Percentiles rank a stretch among this genome's conserved stretches.
Conservation (phyloP, 306 rosid species). For the Oxytropis ochrocephala region DNA sequence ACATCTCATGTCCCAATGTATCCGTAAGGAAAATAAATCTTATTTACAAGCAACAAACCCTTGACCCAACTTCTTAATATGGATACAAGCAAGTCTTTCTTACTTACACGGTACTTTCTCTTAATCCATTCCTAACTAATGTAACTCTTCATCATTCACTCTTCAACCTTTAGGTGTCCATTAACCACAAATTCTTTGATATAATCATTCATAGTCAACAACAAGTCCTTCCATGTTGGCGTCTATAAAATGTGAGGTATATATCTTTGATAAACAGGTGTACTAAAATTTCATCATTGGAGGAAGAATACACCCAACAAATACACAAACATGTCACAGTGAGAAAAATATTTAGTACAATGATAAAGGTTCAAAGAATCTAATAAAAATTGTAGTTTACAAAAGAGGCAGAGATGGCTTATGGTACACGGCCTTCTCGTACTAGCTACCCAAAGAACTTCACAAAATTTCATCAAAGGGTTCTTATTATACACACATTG, state of each 20-base stretch:
- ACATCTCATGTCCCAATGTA: not conserved
- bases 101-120: not conserved
- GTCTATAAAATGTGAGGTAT: not conserved
- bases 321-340: not conserved
- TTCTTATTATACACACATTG: constrained; percentile 13
- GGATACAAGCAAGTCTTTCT: not conserved
- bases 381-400: constrained; percentile 13
- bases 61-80: not conserved
- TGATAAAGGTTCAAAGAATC: not conserved
- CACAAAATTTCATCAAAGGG: constrained; percentile 17
- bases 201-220: not conserved
- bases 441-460: not conserved
- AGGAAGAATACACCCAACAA: not conserved
- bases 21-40: not conserved
- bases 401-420: not conserved
- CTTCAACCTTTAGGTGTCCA: not conserved
- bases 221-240: not conserved
- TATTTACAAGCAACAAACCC: not conserved
- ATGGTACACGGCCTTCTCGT: constrained; percentile 27
- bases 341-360: not conserved
- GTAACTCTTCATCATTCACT: too few species aligned
- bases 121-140: too few species aligned
- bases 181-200: not conserved
- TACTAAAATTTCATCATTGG: not conserved
- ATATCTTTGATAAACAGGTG: not conserved